A percentile compares a stretch with the other conserved stretches of the same genome.
phyloP scores from a whole-genome alignment of 176 grass and related monocot genomes.

The Triticum turgidum region DNA sequence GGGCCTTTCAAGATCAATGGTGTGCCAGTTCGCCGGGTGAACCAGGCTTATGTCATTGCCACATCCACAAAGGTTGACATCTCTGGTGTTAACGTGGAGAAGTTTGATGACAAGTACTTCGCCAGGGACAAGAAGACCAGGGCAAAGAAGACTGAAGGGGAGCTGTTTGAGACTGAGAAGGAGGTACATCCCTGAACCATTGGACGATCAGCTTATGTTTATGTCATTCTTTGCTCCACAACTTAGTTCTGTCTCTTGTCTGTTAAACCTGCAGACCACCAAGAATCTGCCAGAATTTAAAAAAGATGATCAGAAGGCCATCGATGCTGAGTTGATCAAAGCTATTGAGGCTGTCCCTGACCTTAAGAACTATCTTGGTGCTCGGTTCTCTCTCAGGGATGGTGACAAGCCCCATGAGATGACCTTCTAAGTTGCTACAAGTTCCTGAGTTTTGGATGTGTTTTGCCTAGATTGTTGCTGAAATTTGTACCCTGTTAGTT shows the following conservation, averaged over 20 bases:
- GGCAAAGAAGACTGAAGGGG: constrained; percentile 72
- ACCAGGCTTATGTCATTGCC: constrained; percentile 85
- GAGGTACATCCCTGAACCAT: constrained; percentile 32
- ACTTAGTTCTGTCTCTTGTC: neutral
- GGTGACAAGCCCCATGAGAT: constrained; percentile 96
- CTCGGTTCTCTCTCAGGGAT: constrained; percentile 80
- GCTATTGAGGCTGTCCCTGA: constrained; percentile 70
- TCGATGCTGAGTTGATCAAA: constrained; percentile 69
- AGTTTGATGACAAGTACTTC: constrained; percentile 92
- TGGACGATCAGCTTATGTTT: neutral
- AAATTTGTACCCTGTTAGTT: constrained; percentile 34
- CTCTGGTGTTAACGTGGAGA: constrained; percentile 60
- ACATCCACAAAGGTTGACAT: constrained; percentile 96
- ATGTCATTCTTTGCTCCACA: neutral
- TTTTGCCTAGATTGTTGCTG: constrained; percentile 38
- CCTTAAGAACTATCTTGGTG: constrained; percentile 68
- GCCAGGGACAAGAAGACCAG: constrained; percentile 74
- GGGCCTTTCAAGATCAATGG: constrained; percentile 97
- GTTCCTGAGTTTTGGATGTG: constrained; percentile 19
- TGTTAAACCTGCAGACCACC: constrained; percentile 41
- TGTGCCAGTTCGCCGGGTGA: constrained; percentile 85
- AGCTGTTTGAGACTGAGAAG: constrained; percentile 91
- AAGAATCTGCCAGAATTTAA: constrained; percentile 61
- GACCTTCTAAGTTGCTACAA: constrained; percentile 52
- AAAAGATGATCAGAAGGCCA: constrained; percentile 91